phyloP scores from a whole-genome alignment of 257 asterid species.

The Solanum chiquidenum region DNA sequence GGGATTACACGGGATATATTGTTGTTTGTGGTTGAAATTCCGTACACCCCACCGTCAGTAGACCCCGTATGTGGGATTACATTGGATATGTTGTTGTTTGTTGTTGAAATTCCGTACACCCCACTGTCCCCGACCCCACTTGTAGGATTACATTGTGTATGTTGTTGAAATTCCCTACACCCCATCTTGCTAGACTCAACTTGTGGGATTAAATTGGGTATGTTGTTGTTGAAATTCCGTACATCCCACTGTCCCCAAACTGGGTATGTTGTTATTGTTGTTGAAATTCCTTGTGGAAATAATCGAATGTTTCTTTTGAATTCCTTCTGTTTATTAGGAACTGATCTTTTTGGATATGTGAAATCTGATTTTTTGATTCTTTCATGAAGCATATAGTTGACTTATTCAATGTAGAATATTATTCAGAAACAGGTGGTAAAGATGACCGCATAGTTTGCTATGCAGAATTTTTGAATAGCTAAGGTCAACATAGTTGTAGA shows the following conservation, averaged over 20 bases:
- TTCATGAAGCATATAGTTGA: neutral
- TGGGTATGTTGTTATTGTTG: neutral
- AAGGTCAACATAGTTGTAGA: neutral
- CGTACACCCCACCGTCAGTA: neutral
- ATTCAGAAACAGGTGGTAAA: neutral
- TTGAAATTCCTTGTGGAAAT: neutral
- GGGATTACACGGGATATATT: neutral
- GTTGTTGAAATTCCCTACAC: neutral
- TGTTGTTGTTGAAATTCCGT: neutral
- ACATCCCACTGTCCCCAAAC: neutral
- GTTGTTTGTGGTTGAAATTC: neutral
- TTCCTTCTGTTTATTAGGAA: neutral
- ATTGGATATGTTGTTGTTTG: too few species aligned
- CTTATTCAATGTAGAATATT: neutral
- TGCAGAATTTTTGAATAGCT: neutral
- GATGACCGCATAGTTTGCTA: neutral
- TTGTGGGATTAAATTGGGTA: neutral
- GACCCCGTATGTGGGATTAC: neutral
- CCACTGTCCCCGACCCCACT: neutral
- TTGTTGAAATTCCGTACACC: neutral
- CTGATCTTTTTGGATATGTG: neutral
- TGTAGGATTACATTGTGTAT: neutral
- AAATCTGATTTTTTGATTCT: neutral
- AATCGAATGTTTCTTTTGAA: neutral
- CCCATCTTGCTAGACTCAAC: neutral